Percentiles rank a stretch among this genome's conserved stretches.
phyloP scores from a whole-genome alignment of 1,139 yeast species.

The Magnusiomyces sp. region DNA sequence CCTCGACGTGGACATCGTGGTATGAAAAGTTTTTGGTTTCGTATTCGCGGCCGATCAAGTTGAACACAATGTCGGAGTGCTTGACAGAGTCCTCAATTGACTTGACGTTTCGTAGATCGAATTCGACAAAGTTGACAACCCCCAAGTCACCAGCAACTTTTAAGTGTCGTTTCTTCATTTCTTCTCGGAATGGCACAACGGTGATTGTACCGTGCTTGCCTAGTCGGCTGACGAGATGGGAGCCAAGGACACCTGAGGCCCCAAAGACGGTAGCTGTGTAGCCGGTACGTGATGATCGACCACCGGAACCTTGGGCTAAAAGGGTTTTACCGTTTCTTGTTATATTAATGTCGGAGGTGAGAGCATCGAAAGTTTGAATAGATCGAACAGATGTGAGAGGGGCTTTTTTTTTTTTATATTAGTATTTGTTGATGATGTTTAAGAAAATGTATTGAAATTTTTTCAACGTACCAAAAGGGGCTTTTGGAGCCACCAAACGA shows the following conservation, averaged over 20 bases:
- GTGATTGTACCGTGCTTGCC: conserved; percentile 78
- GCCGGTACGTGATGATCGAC: conserved; percentile 80
- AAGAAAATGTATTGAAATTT: not conserved
- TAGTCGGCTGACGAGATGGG: conserved; percentile 60
- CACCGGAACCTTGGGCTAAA: conserved; percentile 65
- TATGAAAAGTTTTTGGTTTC: conserved; percentile 71
- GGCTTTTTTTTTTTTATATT: not conserved
- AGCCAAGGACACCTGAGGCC: conserved; percentile 71
- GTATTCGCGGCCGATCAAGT: conserved; percentile 71
- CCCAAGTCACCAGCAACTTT: conserved; percentile 85
- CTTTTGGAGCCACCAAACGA: conserved; percentile 12
- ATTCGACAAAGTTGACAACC: conserved; percentile 75
- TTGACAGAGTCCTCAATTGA: conserved; percentile 73
- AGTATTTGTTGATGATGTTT: not conserved
- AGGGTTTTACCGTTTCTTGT: conserved; percentile 70
- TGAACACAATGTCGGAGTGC: conserved; percentile 75
- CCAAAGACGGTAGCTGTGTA: conserved; percentile 88
- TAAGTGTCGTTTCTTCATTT: conserved; percentile 67
- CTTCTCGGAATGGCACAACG: conserved; percentile 74
- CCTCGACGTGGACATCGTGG: conserved; percentile 78
- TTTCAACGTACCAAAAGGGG: conserved; percentile 10
- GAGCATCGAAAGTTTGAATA: conserved; percentile 31
- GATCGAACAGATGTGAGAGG: conserved; percentile 15
- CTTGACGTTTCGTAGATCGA: conserved; percentile 69
- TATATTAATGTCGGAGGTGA: conserved; percentile 59